These are phyloP conservation scores for Ganoderma boninense DNA, from an alignment of 1,284 basidiomycete genomes.

Conservation along the genomic window DNA sequence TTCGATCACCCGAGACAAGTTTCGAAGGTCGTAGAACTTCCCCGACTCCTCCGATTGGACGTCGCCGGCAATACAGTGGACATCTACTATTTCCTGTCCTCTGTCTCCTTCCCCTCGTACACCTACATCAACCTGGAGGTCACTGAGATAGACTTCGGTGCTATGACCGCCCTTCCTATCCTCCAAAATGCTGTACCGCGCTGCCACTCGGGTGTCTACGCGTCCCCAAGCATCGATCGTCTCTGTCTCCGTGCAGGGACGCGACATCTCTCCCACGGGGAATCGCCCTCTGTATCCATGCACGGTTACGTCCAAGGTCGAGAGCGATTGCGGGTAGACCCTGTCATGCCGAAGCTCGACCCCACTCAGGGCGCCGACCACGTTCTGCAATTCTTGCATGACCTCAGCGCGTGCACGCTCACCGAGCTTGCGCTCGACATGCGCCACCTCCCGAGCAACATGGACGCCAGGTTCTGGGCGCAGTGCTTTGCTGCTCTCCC, in stretches of 20 bases:
- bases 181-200: background rate
- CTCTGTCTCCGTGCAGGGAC: background rate
- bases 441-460: background rate
- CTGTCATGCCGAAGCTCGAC: background rate
- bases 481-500: background rate
- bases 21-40: background rate
- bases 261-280: background rate
- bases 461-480: background rate
- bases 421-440: background rate
- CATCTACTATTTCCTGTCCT: background rate
- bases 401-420: background rate
- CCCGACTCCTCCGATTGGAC: background rate
- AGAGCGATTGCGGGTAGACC: background rate
- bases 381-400: background rate
- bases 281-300: background rate
- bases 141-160: no score
- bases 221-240: background rate
- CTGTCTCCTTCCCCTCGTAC: background rate
- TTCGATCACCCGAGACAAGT: background rate
- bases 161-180: no score
- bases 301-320: background rate
- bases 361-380: background rate
- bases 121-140: no score
- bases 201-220: background rate
- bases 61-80: background rate